phyloP scores from a whole-genome alignment of 1,139 yeast genomes.

The Candida pseudocylindracea region DNA sequence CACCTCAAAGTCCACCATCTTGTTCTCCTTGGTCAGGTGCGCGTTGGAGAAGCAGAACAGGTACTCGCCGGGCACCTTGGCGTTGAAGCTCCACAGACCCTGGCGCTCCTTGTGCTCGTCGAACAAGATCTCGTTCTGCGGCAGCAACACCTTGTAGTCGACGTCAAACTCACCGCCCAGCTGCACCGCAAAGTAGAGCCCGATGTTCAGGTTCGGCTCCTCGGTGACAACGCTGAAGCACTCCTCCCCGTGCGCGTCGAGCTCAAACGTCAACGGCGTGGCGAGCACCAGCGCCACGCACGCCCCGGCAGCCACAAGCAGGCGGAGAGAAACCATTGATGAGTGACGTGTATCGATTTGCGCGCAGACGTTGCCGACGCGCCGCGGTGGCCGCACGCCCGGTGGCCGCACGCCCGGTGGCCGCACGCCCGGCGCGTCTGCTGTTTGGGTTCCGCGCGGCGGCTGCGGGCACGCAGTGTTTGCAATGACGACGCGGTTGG shows the following conservation, averaged over 20 bases:
- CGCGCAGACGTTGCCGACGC: neutral
- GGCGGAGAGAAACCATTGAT: neutral
- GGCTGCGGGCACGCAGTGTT: neutral
- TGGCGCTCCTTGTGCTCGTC: slow-evolving; percentile 51
- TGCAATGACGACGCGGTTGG: no score
- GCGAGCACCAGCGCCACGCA: slow-evolving; percentile 9
- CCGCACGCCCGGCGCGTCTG: neutral
- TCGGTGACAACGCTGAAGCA: slow-evolving; percentile 67
- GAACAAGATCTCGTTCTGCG: slow-evolving; percentile 34
- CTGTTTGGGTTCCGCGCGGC: neutral
- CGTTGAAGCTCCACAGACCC: slow-evolving; percentile 65
- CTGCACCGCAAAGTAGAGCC: slow-evolving; percentile 83
- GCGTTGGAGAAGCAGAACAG: slow-evolving; percentile 80
- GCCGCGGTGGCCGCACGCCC: neutral
- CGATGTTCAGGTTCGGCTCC: slow-evolving; percentile 37
- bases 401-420: neutral
- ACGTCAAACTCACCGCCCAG: slow-evolving; percentile 77
- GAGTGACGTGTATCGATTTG: neutral
- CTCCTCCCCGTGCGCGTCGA: slow-evolving; percentile 57
- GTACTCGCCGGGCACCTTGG: slow-evolving; percentile 60
- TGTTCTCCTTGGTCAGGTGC: slow-evolving; percentile 73
- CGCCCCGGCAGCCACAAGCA: neutral
- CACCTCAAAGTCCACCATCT: slow-evolving; percentile 77
- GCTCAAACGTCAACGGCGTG: slow-evolving; percentile 51
- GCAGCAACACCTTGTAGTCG: slow-evolving; percentile 54